Percentiles rank a stretch among this genome's conserved stretches.
Conservation (phyloP, 2,329 filamentous ascomycete genomes). For the Lasiodiplodia gonubiensis region DNA sequence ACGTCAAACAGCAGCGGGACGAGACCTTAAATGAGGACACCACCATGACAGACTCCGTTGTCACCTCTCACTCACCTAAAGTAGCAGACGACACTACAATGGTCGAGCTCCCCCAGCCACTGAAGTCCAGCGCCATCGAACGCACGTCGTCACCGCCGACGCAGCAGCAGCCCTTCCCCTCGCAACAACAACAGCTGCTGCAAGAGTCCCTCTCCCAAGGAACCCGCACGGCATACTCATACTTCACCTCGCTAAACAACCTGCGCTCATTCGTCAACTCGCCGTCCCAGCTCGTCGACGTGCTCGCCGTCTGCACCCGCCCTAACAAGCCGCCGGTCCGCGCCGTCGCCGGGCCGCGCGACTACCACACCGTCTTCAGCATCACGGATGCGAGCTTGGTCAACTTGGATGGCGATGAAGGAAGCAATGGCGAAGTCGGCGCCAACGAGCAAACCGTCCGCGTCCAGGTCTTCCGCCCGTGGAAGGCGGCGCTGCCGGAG, state of each 20-base stretch:
- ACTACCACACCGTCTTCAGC: constrained; percentile 51
- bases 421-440: neutral
- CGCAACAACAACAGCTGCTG: neutral
- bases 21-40: neutral
- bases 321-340: constrained; percentile 41
- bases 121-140: neutral
- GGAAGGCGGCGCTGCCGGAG: constrained; percentile 48
- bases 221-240: constrained; percentile 48
- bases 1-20: neutral
- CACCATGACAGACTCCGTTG: neutral
- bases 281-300: constrained; percentile 47
- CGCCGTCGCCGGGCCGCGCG: constrained; percentile 50
- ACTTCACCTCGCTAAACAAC: constrained; percentile 53
- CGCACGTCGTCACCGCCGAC: neutral
- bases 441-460: neutral
- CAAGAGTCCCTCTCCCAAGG: constrained; percentile 37
- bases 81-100: neutral
- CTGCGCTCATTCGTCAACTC: constrained; percentile 50
- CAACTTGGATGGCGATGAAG: neutral
- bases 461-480: constrained; percentile 54
- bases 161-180: neutral
- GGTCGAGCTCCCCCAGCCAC: neutral
- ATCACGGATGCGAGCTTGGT: constrained; percentile 46
- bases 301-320: constrained; percentile 52
- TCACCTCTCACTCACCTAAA: neutral